These are phyloP conservation scores for Calonectria pteridis DNA, from an alignment of 2,329 filamentous ascomycete genomes.

Conservation along the genomic window DNA sequence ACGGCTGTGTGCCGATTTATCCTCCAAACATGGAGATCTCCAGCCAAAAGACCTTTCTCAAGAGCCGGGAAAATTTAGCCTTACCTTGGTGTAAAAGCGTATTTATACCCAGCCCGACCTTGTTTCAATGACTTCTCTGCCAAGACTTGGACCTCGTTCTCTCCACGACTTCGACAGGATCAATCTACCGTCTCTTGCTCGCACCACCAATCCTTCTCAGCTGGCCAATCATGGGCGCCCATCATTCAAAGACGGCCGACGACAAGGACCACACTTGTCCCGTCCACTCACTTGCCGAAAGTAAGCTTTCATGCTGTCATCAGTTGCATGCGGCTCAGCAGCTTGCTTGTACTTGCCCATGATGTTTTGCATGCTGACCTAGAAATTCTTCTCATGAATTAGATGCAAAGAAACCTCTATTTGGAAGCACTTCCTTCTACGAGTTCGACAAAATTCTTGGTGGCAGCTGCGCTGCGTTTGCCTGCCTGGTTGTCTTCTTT, in stretches of 20 bases:
- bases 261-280: constrained; percentile 16
- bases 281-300: constrained; percentile 10
- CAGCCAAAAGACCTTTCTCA: background rate
- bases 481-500: constrained; percentile 31
- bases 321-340: background rate
- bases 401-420: constrained; percentile 32
- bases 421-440: constrained; percentile 27
- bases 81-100: background rate
- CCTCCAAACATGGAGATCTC: background rate
- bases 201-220: background rate
- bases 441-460: constrained; percentile 34
- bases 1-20: background rate
- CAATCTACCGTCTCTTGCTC: background rate
- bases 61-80: background rate
- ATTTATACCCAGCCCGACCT: background rate
- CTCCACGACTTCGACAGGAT: background rate
- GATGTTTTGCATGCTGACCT: background rate
- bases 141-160: background rate
- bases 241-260: constrained; percentile 17
- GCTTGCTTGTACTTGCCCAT: no score
- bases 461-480: constrained; percentile 34
- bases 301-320: background rate
- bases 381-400: background rate
- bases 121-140: background rate
- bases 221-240: background rate